Conservation (phyloP, 2,329 filamentous ascomycete genomes). For the Botrytis porri region DNA sequence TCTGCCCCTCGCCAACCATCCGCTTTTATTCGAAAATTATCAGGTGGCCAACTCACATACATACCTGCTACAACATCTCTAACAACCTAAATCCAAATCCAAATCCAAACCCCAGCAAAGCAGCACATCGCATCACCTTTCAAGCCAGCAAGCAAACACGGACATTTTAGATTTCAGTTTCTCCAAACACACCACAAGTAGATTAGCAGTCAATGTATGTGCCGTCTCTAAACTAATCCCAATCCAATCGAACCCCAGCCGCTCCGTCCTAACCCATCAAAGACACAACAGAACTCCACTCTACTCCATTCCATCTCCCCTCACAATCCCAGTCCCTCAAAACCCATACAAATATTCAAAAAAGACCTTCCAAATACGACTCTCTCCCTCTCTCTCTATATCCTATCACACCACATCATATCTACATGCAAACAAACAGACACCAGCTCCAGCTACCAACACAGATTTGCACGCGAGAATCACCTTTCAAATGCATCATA, state of each 20-base stretch:
- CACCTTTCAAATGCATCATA: background rate
- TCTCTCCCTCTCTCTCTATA: background rate
- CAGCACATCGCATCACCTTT: too few relatives aligned
- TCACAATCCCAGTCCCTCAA: background rate
- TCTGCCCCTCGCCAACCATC: background rate
- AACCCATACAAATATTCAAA: background rate
- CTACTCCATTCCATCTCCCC: too few relatives aligned
- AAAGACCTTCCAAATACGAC: background rate
- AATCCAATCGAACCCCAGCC: background rate
- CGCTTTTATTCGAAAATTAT: too few relatives aligned
- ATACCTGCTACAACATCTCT: background rate
- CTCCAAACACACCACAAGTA: background rate
- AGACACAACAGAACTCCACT: too few relatives aligned
- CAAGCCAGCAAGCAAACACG: background rate
- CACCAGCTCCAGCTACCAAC: accelerated
- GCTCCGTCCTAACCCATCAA: background rate
- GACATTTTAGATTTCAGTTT: background rate
- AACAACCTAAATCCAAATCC: background rate
- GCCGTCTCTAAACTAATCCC: background rate
- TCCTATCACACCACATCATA: background rate
- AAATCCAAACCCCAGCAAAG: background rate
- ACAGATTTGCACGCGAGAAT: background rate
- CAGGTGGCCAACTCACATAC: background rate
- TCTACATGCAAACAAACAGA: background rate
- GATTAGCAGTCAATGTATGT: background rate